Conservation (phyloP, 371 early-diverging fungal genomes). For the Actinomortierella wolfii region DNA sequence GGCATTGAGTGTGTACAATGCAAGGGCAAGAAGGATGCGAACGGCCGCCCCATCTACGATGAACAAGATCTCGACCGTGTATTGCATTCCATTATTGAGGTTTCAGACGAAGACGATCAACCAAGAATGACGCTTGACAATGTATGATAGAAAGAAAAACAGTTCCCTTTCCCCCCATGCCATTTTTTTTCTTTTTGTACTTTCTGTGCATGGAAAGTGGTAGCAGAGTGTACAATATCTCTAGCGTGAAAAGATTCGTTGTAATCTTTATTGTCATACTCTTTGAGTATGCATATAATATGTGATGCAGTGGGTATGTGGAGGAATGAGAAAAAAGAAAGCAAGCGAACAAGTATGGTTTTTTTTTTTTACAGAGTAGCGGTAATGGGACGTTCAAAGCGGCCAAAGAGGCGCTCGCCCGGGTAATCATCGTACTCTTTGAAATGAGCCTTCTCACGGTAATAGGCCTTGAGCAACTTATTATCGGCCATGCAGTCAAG, state of each 20-base stretch:
- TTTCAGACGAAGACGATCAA: too few species aligned
- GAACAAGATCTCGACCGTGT: slow-evolving; percentile 21
- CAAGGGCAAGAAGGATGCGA: slow-evolving; percentile 19
- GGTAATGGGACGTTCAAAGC: slow-evolving; percentile 44
- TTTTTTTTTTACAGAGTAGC: slow-evolving; percentile 9
- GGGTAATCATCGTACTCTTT: slow-evolving; percentile 44
- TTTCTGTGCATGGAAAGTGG: too few species aligned
- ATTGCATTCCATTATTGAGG: slow-evolving; percentile 30
- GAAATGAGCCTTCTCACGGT: slow-evolving; percentile 39
- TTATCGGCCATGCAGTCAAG: slow-evolving; percentile 46
- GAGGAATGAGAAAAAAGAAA: too few species aligned
- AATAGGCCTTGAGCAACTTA: slow-evolving; percentile 39
- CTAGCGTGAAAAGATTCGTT: too few species aligned
- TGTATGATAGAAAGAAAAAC: too few species aligned
- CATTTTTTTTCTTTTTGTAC: too few species aligned
- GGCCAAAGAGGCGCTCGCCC: slow-evolving; percentile 41
- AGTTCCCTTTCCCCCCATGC: too few species aligned
- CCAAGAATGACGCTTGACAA: too few species aligned
- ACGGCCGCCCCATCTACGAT: slow-evolving; percentile 39
- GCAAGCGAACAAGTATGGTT: not conserved
- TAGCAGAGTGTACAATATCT: too few species aligned
- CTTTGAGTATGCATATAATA: too few species aligned
- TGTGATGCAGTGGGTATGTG: too few species aligned
- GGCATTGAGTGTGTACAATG: slow-evolving; percentile 64
- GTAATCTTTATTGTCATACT: too few species aligned